phyloP scores from a whole-genome alignment of 345 rosid species.

The Geranium brycei region DNA sequence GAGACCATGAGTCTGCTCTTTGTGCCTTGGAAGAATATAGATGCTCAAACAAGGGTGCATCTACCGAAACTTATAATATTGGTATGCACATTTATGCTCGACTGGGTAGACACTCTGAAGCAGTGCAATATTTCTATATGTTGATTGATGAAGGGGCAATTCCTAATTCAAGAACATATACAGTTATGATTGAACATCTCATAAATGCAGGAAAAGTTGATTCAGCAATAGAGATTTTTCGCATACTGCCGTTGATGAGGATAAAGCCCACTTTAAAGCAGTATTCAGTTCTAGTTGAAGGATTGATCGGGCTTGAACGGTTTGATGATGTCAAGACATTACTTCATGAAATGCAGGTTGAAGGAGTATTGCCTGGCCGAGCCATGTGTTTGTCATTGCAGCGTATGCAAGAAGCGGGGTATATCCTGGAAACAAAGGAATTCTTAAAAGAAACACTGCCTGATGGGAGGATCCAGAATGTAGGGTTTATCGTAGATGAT shows the following conservation, averaged over 20 bases:
- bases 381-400: constrained; percentile 41
- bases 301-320: constrained; percentile 32
- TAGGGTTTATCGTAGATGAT: constrained; percentile 23
- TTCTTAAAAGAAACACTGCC: constrained; percentile 52
- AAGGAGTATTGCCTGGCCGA: constrained; percentile 57
- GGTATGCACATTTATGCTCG: constrained; percentile 38
- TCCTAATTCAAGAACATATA: constrained; percentile 79
- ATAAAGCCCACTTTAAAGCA: constrained; percentile 62
- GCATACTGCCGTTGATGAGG: constrained; percentile 61
- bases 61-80: constrained; percentile 63
- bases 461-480: constrained; percentile 46
- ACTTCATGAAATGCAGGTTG: constrained; percentile 50
- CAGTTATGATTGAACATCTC: constrained; percentile 68
- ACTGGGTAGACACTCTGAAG: constrained; percentile 28
- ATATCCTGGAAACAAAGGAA: constrained; percentile 36
- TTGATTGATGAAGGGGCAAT: constrained; percentile 58
- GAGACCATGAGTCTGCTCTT: constrained; percentile 47
- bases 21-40: constrained; percentile 46
- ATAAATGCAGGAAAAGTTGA: constrained; percentile 41
- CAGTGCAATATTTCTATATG: constrained; percentile 37
- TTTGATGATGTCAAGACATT: constrained; percentile 41
- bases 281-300: constrained; percentile 41
- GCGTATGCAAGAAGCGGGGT: constrained; percentile 50
- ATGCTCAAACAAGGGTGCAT: constrained; percentile 27
- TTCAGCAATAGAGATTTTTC: constrained; percentile 48